Conservation (phyloP, 306 rosid genomes). For the Dryas alaskensis region DNA sequence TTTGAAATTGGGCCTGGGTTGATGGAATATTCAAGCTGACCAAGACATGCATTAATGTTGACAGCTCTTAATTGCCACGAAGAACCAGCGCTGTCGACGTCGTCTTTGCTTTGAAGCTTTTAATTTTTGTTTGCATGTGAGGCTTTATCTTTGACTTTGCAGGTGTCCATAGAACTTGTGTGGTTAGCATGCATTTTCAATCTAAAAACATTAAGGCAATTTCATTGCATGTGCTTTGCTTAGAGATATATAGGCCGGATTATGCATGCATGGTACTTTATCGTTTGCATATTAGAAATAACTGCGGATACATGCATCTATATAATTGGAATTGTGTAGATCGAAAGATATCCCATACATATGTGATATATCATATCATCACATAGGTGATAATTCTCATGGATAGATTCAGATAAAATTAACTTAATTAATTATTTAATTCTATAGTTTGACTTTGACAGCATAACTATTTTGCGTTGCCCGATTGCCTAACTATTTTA, state of each 20-base stretch:
- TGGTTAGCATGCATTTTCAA: neutral
- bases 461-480: too few species aligned
- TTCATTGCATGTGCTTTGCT: slow-evolving; percentile 16
- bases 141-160: slow-evolving; percentile 3
- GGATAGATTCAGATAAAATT: too few species aligned
- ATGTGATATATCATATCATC: too few species aligned
- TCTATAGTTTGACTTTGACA: too few species aligned
- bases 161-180: neutral
- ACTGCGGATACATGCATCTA: too few species aligned
- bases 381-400: too few species aligned
- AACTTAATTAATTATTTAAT: too few species aligned
- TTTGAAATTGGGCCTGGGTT: neutral
- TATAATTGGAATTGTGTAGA: too few species aligned
- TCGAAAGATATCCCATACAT: too few species aligned
- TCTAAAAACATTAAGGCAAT: slow-evolving; percentile 1
- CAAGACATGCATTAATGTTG: slow-evolving; percentile 4
- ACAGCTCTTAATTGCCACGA: neutral
- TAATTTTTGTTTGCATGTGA: neutral
- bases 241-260: neutral
- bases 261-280: neutral
- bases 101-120: neutral
- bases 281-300: too few species aligned
- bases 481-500: too few species aligned
- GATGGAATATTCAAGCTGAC: slow-evolving; percentile 4
- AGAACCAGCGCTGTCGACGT: too few species aligned